A percentile compares a stretch with the other conserved stretches of the same genome.
Evolutionary conservation across 345 rosid genomes (phyloP).

Genomic region (Euphorbia tirucalli): DNA sequence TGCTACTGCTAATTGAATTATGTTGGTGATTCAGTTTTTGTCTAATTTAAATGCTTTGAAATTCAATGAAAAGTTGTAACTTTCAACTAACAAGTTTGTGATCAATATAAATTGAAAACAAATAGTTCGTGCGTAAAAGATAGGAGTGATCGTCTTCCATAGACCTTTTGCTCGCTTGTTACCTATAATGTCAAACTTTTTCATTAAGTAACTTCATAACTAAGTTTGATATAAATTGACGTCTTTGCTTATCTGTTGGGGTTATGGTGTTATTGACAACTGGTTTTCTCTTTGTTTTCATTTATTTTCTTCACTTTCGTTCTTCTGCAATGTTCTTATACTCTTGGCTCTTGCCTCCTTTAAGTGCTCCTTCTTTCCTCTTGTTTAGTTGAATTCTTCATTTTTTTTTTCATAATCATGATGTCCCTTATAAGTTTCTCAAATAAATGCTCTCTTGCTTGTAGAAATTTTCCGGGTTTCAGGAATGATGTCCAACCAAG

Average conservation of each 20-base stretch:
- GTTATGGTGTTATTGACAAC: not conserved
- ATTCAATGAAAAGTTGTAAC: not conserved
- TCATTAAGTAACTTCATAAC: not conserved
- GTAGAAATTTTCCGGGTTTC: conserved; percentile 84
- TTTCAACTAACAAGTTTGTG: not conserved
- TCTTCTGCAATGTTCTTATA: not conserved
- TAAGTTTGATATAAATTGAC: not conserved
- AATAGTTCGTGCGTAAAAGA: not conserved
- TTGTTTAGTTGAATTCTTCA: not conserved
- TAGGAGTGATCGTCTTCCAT: not conserved
- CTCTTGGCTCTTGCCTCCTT: not conserved
- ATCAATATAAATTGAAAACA: not conserved
- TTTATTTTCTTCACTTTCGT: not conserved
- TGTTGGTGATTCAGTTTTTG: not conserved
- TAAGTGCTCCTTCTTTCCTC: not conserved
- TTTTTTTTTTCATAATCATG: not conserved
- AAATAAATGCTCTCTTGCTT: conserved; percentile 23
- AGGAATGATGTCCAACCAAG: conserved; percentile 87
- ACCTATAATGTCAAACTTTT: not conserved
- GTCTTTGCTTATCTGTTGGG: not conserved
- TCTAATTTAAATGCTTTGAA: not conserved
- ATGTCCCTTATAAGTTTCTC: conserved; percentile 10
- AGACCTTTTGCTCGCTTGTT: no score
- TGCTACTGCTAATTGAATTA: not conserved
- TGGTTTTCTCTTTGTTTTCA: not conserved